These are phyloP conservation scores for Phyllosticta citribraziliensis DNA, from an alignment of 2,329 filamentous ascomycete species.

Conservation along the genomic window DNA sequence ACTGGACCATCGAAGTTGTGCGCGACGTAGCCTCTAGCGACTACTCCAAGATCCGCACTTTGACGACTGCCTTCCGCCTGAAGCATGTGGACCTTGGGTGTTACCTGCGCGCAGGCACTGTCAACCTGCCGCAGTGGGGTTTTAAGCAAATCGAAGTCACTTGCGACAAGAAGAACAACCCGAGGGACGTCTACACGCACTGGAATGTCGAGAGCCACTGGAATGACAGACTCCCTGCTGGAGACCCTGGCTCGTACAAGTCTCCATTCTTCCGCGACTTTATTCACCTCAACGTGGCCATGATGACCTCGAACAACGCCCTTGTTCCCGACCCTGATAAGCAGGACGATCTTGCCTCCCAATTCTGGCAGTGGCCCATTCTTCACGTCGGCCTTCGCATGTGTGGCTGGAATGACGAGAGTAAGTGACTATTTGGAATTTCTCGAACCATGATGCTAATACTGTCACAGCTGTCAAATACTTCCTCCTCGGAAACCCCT, in stretches of 20 bases:
- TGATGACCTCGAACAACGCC: slow-evolving; percentile 99
- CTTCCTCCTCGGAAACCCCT: slow-evolving; percentile 92
- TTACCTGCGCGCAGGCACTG: slow-evolving; percentile 89
- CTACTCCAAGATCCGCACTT: slow-evolving; percentile 72
- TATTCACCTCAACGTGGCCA: slow-evolving; percentile 93
- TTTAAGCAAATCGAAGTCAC: slow-evolving; percentile 99
- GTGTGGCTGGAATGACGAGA: slow-evolving; percentile 95
- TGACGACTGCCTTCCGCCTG: slow-evolving; percentile 87
- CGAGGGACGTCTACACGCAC: slow-evolving; percentile 87
- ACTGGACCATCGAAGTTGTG: slow-evolving; percentile 91
- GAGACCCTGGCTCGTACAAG: slow-evolving; percentile 84
- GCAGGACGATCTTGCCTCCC: slow-evolving; percentile 92
- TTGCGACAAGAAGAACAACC: slow-evolving; percentile 87
- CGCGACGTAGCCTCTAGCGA: slow-evolving; percentile 82
- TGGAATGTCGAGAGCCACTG: slow-evolving; percentile 97
- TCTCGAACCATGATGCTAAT: slow-evolving; percentile 18
- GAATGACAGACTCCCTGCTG: slow-evolving; percentile 84
- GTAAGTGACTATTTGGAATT: slow-evolving; percentile 32
- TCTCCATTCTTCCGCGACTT: slow-evolving; percentile 98
- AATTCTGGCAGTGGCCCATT: slow-evolving; percentile 98
- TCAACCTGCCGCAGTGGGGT: slow-evolving; percentile 96
- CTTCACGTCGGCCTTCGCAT: slow-evolving; percentile 92
- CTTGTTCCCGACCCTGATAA: slow-evolving; percentile 96
- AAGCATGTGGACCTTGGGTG: slow-evolving; percentile 75
- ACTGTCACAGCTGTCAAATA: slow-evolving; percentile 57